These are phyloP conservation scores for Ceratocystis smalleyi DNA, from an alignment of 2,329 filamentous ascomycete species.

Conservation along the genomic window DNA sequence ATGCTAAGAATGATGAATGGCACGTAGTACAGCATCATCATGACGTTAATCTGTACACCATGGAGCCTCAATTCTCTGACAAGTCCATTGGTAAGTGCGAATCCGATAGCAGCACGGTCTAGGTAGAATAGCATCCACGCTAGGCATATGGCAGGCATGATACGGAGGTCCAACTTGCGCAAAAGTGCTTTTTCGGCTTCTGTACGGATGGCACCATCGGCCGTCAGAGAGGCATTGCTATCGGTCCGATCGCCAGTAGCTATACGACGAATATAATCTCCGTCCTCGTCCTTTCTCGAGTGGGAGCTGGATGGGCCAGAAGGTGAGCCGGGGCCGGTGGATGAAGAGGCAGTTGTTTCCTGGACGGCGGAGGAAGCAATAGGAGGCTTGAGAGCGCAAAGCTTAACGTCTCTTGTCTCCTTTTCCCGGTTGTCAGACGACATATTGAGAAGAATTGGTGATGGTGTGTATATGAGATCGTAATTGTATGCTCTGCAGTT, in stretches of 20 bases:
- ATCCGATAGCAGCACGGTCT: conserved; percentile 23
- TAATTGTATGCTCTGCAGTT: not conserved
- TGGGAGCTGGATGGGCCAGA: conserved; percentile 6
- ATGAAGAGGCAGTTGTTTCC: not conserved
- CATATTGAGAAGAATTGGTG: not conserved
- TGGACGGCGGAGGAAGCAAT: not conserved
- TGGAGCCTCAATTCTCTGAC: conserved; percentile 42
- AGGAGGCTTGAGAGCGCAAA: not conserved
- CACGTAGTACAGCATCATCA: conserved; percentile 20
- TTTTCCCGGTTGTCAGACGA: not conserved
- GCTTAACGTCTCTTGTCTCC: not conserved
- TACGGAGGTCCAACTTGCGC: conserved; percentile 16
- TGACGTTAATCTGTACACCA: conserved; percentile 40
- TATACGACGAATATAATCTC: conserved; percentile 4
- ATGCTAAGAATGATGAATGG: conserved; percentile 20
- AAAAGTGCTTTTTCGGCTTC: conserved; percentile 1
- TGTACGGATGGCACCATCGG: not conserved
- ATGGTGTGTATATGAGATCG: not conserved
- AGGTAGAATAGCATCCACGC: conserved; percentile 18
- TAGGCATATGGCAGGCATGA: conserved; percentile 17
- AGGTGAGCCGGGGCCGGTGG: not conserved
- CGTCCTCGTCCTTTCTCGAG: conserved; percentile 11
- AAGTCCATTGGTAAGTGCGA: conserved; percentile 36
- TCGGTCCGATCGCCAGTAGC: not conserved
- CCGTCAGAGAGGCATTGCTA: conserved; percentile 3